phyloP scores from a whole-genome alignment of 225 moss, liverwort and hornwort species.

The Anthoceros angustus region DNA sequence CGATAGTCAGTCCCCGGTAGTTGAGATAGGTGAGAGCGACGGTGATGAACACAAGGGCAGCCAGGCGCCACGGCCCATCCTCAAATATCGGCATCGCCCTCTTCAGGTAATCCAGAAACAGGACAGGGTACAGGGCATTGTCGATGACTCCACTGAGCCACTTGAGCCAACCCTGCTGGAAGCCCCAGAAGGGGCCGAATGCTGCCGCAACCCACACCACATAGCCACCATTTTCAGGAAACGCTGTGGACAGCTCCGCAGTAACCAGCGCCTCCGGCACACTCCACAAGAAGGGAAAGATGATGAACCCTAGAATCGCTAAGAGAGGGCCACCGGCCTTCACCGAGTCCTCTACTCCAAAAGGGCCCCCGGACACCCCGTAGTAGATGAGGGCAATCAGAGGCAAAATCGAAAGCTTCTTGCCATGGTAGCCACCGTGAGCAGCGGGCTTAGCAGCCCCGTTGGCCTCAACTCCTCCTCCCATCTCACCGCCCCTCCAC shows the following conservation, averaged over 20 bases:
- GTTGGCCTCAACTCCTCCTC: too few species aligned
- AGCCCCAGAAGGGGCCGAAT: slow-evolving; percentile 63
- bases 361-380: slow-evolving; percentile 79
- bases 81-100: slow-evolving; percentile 23
- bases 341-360: slow-evolving; percentile 75
- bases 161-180: slow-evolving; percentile 59
- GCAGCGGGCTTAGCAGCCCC: too few species aligned
- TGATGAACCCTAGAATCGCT: slow-evolving; percentile 50
- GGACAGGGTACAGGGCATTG: slow-evolving; percentile 46
- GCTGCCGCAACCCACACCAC: slow-evolving; percentile 85
- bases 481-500: too few species aligned
- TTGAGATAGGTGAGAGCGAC: slow-evolving; percentile 35
- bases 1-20: slow-evolving; percentile 37
- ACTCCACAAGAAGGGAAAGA: slow-evolving; percentile 69
- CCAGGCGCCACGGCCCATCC: slow-evolving; percentile 19
- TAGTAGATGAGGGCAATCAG: slow-evolving; percentile 80
- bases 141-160: slow-evolving; percentile 54
- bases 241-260: slow-evolving; percentile 76
- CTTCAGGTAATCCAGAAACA: slow-evolving; percentile 55
- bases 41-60: slow-evolving; percentile 26
- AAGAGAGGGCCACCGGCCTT: slow-evolving; percentile 66
- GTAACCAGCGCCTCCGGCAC: slow-evolving; percentile 80
- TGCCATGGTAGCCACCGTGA: slow-evolving; percentile 5
- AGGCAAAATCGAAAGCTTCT: slow-evolving; percentile 55
- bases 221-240: slow-evolving; percentile 77